Conservation (phyloP, 2,329 filamentous ascomycete genomes). For the Cladosporium phlei region DNA sequence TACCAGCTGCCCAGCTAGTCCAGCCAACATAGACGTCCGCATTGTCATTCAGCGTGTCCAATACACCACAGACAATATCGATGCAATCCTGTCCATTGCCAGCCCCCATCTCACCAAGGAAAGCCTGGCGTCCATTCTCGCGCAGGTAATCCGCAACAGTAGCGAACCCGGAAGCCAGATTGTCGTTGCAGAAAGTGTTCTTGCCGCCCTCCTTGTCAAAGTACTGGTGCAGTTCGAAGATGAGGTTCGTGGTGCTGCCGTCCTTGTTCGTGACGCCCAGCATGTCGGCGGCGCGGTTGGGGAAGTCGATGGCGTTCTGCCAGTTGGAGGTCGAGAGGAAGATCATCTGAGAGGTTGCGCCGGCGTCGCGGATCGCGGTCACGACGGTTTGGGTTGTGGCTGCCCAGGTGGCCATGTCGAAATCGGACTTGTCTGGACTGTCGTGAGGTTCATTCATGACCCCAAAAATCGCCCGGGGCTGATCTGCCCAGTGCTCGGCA, state of each 20-base stretch:
- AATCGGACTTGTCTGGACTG: constrained; percentile 18
- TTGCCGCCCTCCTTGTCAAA: constrained; percentile 39
- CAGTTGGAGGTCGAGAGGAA: constrained; percentile 59
- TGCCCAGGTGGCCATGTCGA: constrained; percentile 54
- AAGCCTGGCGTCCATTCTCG: constrained; percentile 34
- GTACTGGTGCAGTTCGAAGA: constrained; percentile 42
- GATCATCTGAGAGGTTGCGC: constrained; percentile 60
- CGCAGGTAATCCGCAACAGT: constrained; percentile 34
- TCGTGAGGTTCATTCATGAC: constrained; percentile 40
- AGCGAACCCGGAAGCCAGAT: constrained; percentile 32
- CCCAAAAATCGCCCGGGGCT: constrained; percentile 42
- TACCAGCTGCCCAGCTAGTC: constrained; percentile 31
- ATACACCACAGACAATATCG: constrained; percentile 30
- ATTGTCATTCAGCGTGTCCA: constrained; percentile 26
- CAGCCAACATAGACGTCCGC: constrained; percentile 31
- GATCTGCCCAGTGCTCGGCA: constrained; percentile 53
- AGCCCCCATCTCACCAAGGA: constrained; percentile 40
- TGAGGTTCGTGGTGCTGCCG: constrained; percentile 28
- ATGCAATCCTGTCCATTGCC: constrained; percentile 35
- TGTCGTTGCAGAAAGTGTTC: constrained; percentile 30
- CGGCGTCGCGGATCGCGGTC: constrained; percentile 59
- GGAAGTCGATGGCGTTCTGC: constrained; percentile 14
- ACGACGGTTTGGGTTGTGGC: constrained; percentile 58
- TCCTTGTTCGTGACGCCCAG: constrained; percentile 20
- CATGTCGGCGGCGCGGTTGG: not conserved